Base-by-base conservation (phyloP, 768 basidiomycete genomes). In the Termitomyces heimii region DNA sequence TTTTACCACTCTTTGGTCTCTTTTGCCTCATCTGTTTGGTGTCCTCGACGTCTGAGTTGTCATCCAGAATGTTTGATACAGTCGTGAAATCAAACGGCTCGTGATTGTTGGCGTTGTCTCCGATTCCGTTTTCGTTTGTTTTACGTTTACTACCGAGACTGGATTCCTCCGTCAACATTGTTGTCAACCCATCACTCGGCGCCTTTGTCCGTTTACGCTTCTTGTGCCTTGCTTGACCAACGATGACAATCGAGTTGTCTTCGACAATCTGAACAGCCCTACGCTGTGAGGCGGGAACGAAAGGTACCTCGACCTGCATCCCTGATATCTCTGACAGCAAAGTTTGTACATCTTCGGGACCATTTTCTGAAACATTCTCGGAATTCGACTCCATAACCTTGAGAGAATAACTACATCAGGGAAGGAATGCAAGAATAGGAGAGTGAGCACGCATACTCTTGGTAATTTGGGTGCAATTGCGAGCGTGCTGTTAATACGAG, bases 31-130 rank as follows among this genome's bases (percentile, higher is more conserved):
- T 81, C 69, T 71, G 75, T 62, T 66, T 68, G 52, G 65, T 70
- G 40, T 73, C 77, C 60, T 75, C 77, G 20, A 66, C 64, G 44
- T 72, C 70, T 44, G 76, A 74, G 55, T 75, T 75, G 60, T 80
- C 77, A 63, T 92, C 91, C 57, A 93, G 70, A 51, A 91, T 77
- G 67, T 93, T 92, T 5, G 88, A 82, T 24, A 80, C 83, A 14
- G 74, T 71, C 6, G 78, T 70, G 68, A 89, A 93, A 71, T 92
- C 88, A 64, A 91, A 93, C 39, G 75, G 75, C 43, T 78, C 79
- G 45, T 76, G 58, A 16, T 65, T 68, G 39, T 58, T 66, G 55
- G 60, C 56, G 48, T 62, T 55, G 35, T 63, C 58, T 56, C 57
- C 65, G 37, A 51, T 18, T 60, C 51, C 52, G 64, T 65, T 52